Evolutionary conservation across 257 asterid genomes (phyloP).

Genomic region (Nicotiana tomentosiformis): DNA sequence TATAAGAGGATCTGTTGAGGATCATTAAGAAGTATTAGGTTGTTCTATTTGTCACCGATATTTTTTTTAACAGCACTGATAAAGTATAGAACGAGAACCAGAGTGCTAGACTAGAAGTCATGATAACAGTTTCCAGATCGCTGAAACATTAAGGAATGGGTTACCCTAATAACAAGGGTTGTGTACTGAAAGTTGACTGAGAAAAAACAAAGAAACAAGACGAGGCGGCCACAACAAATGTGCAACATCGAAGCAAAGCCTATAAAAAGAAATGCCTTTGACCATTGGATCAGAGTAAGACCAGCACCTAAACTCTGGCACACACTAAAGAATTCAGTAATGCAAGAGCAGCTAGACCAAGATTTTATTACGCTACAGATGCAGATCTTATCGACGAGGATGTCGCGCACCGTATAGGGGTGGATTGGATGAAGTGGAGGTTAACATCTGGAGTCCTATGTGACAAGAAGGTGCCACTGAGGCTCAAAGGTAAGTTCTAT

Average conservation of each 20-base stretch:
- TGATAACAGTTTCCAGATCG: neutral
- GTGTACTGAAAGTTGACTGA: neutral
- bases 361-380: neutral
- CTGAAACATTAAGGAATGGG: neutral
- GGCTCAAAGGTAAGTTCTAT: too few relatives aligned
- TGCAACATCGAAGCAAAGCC: neutral
- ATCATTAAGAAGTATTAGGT: neutral
- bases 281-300: neutral
- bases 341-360: neutral
- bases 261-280: neutral
- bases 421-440: too few relatives aligned
- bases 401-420: too few relatives aligned
- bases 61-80: neutral
- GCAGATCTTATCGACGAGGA: neutral
- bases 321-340: neutral
- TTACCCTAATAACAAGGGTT: neutral
- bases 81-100: neutral
- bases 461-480: too few relatives aligned
- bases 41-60: neutral
- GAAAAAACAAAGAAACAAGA: neutral
- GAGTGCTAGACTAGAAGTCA: neutral
- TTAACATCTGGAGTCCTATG: too few relatives aligned
- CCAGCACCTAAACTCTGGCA: slow-evolving; percentile 1
- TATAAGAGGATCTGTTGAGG: neutral
- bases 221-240: neutral